Conservation (phyloP, 805 yeast genomes). For the Torulaspora quercuum region DNA sequence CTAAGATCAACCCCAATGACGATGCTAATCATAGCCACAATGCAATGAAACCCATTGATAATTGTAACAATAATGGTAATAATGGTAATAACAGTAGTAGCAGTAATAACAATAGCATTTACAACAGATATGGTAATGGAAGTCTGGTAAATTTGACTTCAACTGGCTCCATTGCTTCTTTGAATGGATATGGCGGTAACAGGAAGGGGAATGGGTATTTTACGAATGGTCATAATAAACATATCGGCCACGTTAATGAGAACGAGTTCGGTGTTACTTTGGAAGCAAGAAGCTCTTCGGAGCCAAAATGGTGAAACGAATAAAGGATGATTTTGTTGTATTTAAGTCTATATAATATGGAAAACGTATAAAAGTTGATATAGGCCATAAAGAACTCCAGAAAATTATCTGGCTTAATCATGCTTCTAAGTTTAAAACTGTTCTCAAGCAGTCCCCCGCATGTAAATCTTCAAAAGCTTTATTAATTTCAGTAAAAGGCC, state of each 20-base stretch:
- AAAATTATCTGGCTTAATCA: conserved; percentile 10
- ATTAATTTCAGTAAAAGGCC: conserved; percentile 72
- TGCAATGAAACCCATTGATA: conserved; percentile 8
- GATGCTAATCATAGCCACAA: conserved; percentile 13
- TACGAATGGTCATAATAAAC: conserved; percentile 1
- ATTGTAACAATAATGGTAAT: conserved; percentile 5
- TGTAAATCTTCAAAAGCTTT: conserved; percentile 93
- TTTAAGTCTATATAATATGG: conserved; percentile 1
- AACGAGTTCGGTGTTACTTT: conserved; percentile 23
- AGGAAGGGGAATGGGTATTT: conserved; percentile 14
- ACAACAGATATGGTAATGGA: conserved; percentile 15
- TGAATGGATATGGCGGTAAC: conserved; percentile 12
- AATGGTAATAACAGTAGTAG: conserved; percentile 12
- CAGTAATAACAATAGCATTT: conserved; percentile 14
- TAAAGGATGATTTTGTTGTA: not conserved
- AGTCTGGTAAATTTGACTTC: conserved; percentile 15
- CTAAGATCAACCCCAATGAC: conserved; percentile 36
- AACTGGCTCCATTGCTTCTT: conserved; percentile 12
- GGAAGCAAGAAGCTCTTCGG: conserved; percentile 24
- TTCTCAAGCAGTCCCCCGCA: conserved; percentile 89
- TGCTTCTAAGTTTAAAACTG: conserved; percentile 57
- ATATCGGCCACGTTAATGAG: conserved; percentile 6
- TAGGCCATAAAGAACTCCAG: no score
- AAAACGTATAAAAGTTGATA: conserved; percentile 1
- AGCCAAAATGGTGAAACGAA: conserved; percentile 21